phyloP scores from a whole-genome alignment of 495 filamentous ascomycete genomes.

The Penicillium coffeae region DNA sequence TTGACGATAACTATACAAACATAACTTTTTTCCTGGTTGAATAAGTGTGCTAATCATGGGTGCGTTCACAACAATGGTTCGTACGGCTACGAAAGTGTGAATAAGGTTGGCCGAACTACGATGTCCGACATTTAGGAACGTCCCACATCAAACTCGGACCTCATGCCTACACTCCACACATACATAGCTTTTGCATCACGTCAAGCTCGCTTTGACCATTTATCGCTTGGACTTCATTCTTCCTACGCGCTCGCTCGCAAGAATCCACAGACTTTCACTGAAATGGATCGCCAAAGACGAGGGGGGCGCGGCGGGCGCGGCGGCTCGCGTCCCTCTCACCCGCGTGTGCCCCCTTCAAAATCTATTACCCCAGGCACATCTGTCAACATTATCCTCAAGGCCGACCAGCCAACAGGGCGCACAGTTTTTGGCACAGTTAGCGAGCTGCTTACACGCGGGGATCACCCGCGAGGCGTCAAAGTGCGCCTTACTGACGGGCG shows the following conservation, averaged over 20 bases:
- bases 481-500: slow-evolving; percentile 64
- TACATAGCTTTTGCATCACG: too few relatives aligned
- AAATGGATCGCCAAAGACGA: slow-evolving; percentile 9
- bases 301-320: slow-evolving; percentile 3
- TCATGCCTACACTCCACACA: too few relatives aligned
- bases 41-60: too few relatives aligned
- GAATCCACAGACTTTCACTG: not conserved
- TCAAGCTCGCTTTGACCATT: too few relatives aligned
- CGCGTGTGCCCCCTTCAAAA: slow-evolving; percentile 14
- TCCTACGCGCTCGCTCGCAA: not conserved
- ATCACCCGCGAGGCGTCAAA: slow-evolving; percentile 75
- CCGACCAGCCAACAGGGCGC: slow-evolving; percentile 65
- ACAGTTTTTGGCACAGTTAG: slow-evolving; percentile 58
- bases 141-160: too few relatives aligned
- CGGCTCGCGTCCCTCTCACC: slow-evolving; percentile 4
- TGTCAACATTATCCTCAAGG: slow-evolving; percentile 69
- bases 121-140: too few relatives aligned
- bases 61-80: too few relatives aligned
- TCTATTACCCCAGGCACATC: slow-evolving; percentile 40
- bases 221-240: too few relatives aligned
- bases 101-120: too few relatives aligned
- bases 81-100: too few relatives aligned
- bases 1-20: too few relatives aligned
- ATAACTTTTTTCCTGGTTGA: too few relatives aligned
- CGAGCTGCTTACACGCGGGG: slow-evolving; percentile 61